Evolutionary conservation across 2,329 filamentous ascomycete genomes (phyloP).

Genomic region (Byssothecium circinans): DNA sequence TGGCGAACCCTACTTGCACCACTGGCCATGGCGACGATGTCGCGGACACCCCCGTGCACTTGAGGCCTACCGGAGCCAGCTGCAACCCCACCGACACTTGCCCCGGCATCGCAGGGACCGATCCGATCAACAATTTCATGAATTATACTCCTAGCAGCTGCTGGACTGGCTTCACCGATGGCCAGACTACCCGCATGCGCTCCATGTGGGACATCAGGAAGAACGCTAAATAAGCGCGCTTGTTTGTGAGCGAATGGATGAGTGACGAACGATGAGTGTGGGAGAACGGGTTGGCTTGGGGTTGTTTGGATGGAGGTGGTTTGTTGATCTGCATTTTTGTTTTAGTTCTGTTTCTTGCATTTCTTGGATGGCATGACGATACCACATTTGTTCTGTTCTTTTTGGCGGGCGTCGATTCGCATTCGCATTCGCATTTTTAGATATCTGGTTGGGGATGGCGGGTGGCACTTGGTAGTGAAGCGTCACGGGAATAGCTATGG

Average conservation of each 20-base stretch:
- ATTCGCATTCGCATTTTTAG: background rate
- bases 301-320: background rate
- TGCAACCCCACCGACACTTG: constrained; percentile 17
- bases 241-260: background rate
- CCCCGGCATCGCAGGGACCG: constrained; percentile 17
- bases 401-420: background rate
- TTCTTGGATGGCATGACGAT: background rate
- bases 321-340: background rate
- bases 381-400: background rate
- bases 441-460: background rate
- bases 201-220: constrained; percentile 5
- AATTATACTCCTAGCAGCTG: constrained; percentile 17
- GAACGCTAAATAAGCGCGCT: background rate
- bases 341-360: background rate
- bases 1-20: constrained; percentile 4
- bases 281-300: too few species aligned
- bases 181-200: constrained; percentile 4
- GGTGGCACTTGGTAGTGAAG: too few species aligned
- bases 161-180: constrained; percentile 4
- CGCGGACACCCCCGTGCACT: constrained; percentile 19
- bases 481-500: background rate
- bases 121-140: constrained; percentile 26
- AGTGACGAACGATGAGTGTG: too few species aligned
- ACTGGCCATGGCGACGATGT: background rate
- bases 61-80: background rate